These are phyloP conservation scores for Vanderwaltozyma verrucispora DNA, from an alignment of 805 yeast species.

Conservation along the genomic window DNA sequence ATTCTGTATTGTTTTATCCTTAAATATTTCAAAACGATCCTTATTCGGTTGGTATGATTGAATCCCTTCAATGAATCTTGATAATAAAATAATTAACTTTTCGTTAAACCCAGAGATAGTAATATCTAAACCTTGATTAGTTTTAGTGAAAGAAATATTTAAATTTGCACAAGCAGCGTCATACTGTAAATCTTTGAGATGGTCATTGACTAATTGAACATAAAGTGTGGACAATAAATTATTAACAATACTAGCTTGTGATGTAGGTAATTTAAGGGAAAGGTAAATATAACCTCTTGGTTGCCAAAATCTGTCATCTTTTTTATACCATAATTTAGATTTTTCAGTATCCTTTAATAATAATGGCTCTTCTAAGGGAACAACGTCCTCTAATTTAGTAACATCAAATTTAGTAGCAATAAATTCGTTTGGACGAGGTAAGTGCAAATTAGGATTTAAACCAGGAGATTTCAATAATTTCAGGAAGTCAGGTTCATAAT, in stretches of 20 bases:
- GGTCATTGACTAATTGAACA: slow-evolving; percentile 65
- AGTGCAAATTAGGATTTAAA: slow-evolving; percentile 32
- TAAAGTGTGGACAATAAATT: slow-evolving; percentile 51
- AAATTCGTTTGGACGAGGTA: slow-evolving; percentile 71
- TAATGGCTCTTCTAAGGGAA: slow-evolving; percentile 47
- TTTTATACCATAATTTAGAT: slow-evolving; percentile 71
- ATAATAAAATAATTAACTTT: slow-evolving; percentile 55
- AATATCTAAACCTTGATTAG: slow-evolving; percentile 62
- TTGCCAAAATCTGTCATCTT: slow-evolving; percentile 78
- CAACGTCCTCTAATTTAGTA: slow-evolving; percentile 28
- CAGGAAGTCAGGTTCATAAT: slow-evolving; percentile 34
- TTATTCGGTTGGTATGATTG: slow-evolving; percentile 38
- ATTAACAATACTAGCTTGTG: slow-evolving; percentile 47
- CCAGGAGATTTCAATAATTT: slow-evolving; percentile 26
- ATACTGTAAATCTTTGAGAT: slow-evolving; percentile 59
- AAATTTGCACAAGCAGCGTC: slow-evolving; percentile 80
- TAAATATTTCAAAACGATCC: slow-evolving; percentile 56
- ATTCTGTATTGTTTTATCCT: slow-evolving; percentile 52
- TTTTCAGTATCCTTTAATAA: slow-evolving; percentile 40
- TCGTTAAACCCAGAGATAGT: slow-evolving; percentile 75
- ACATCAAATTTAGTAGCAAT: slow-evolving; percentile 73
- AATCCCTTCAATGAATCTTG: slow-evolving; percentile 47
- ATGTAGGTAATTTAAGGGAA: slow-evolving; percentile 53
- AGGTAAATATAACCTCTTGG: slow-evolving; percentile 74
- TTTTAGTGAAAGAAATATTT: slow-evolving; percentile 42